Percentiles rank a stretch among this genome's conserved stretches.
Conservation (phyloP, 2,329 filamentous ascomycete species). For the Talaromyces sp. region DNA sequence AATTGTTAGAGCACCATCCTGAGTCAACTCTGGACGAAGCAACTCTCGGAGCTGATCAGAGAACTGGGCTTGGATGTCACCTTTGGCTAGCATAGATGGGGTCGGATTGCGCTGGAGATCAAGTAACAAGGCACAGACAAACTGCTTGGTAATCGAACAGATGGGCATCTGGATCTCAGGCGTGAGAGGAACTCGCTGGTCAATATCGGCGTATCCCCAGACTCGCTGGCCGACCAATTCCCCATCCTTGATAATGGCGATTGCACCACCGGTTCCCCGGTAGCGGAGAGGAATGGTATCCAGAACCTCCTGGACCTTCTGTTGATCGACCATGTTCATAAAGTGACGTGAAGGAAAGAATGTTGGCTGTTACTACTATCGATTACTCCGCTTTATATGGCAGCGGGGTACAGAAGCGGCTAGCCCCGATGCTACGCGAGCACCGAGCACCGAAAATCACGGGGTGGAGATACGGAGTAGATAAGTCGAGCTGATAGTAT, state of each 20-base stretch:
- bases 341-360: constrained; percentile 1
- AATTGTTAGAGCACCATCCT: constrained; percentile 37
- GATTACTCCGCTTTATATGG: constrained; percentile 16
- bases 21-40: constrained; percentile 26
- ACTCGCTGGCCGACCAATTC: constrained; percentile 41
- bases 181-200: constrained; percentile 40
- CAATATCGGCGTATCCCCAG: constrained; percentile 51
- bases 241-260: constrained; percentile 49
- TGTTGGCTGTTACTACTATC: neutral
- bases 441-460: too few species aligned
- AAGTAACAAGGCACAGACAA: constrained; percentile 43
- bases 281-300: constrained; percentile 22
- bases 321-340: constrained; percentile 12
- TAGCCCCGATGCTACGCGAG: too few species aligned
- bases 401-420: too few species aligned
- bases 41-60: constrained; percentile 30
- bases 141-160: constrained; percentile 54
- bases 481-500: too few species aligned
- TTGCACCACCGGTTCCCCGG: constrained; percentile 47
- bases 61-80: constrained; percentile 35
- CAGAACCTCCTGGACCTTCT: constrained; percentile 19
- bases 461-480: too few species aligned
- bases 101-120: constrained; percentile 40
- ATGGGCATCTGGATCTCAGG: constrained; percentile 46
- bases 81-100: constrained; percentile 28